Base-by-base conservation (phyloP, 2,329 filamentous ascomycete species). In the Phaeomoniella chlamydospora region DNA sequence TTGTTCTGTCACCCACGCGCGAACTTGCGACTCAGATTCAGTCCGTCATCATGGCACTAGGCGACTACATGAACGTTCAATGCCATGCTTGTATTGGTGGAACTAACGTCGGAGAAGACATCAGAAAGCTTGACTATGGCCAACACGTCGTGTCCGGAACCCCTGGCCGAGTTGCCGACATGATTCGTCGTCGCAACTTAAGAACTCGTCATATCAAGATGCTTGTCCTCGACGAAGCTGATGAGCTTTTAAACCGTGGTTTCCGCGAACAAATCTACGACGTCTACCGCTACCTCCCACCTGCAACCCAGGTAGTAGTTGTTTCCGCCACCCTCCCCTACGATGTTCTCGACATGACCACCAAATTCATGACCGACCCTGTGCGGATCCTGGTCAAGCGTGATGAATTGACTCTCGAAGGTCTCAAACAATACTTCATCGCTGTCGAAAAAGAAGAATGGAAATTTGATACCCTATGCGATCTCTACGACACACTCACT, bases 261-360 rank as follows among this genome's bases (percentile, higher is more conserved):
- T 98, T 96, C 70, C 75, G 86, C 45, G 90, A 98, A 66, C 90
- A 96, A 56, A 98, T 98, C 58, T 96, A 96, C 73, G 88, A 96
- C 49, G 87, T 98, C 35, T 96, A 94, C 67, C 84, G 87, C 54
- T 93, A 94, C 54, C 78, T 98, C 1, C 90, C 90, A 12, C 90
- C 87, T 16, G 86, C 88, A 4, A 98, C 90, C 1, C 90, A 98
- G 61, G 90, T 96, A n/a, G 90, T 96, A 2, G 85, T 98, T 17
- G 85, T 98, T 48, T 94, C 85, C 37, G 90, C 90, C 44, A 98
- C 90, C 3, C 77, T 98, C 19, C 90, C 90, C 32, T 92, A 96
- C 68, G 90, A 98, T 54, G 90, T 98, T 14, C 74, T 98, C 36
- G 88, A 96, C 60, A 94, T 98, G 82, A 98, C 90, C 18, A 96